Evolutionary conservation across 2,329 filamentous ascomycete species (phyloP), one percentile per base, ranked within the genome.

Genomic region (Colletotrichum camelliae): DNA sequence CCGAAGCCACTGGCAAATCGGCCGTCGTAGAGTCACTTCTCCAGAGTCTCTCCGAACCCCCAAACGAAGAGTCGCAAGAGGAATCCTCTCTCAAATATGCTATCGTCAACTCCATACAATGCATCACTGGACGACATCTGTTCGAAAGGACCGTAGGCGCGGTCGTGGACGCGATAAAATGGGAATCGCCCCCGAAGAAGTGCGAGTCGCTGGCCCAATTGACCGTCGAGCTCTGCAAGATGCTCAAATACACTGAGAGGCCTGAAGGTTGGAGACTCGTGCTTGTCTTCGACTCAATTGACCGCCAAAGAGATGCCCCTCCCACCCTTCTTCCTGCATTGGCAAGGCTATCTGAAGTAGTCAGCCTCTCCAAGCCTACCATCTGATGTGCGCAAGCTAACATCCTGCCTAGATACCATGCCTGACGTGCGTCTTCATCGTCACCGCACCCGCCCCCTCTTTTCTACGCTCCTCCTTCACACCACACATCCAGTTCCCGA

Each of bases 1-100:
- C 96, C 35, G 93, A 96, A 80, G 94, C 95, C 3, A 98, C 96
- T 0, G 96, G 96, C 55, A 98, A 98, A 86, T 95, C 92, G 37
- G 91, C 91, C 64, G 89, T 98, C 67, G 88, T 93, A 5, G 88
- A 88, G 72, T 88, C 89, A 4, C 89, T 95, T 18, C 89, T 97
- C 4, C 82, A 89, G 33, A 81, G 82, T 1, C 86, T 90, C 15
- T 80, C 78, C n/a, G 69, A 79, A 18, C 16, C 77, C 16, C 80
- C 79, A 7, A 39, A 66, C 24, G 57, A 79, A 7, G 87, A 88
- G 15, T 84, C 91, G 15, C 55, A 43, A 37, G 16, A 55, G 58
- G 83, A 91, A 10, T 85, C 84, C 62, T 86, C 88, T 9, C 80
- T 93, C 18, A 85, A 86, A 29, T 90, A 93, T 80, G 90, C 92